Conservation (phyloP, 2,329 filamentous ascomycete species). For the Cyanodermella asteris region DNA sequence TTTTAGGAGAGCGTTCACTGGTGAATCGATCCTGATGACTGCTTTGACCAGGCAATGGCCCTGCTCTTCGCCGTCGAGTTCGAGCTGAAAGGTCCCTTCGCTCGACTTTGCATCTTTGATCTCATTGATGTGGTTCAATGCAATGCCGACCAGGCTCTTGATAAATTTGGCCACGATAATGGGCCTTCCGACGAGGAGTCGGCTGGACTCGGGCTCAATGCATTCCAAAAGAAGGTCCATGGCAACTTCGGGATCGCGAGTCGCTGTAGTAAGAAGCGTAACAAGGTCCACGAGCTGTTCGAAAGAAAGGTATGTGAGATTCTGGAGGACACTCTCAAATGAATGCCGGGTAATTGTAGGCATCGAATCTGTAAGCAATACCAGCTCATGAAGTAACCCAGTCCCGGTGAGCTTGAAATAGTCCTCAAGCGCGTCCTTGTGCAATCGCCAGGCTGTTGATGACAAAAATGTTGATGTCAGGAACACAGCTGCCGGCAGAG, state of each 20-base stretch:
- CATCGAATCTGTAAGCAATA: background rate
- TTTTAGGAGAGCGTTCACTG: too few species aligned
- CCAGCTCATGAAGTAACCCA: too few species aligned
- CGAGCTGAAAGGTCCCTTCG: constrained; percentile 1
- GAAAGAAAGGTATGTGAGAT: constrained; percentile 11
- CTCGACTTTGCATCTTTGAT: constrained; percentile 8
- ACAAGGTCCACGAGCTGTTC: constrained; percentile 12
- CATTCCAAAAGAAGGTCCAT: constrained; percentile 14
- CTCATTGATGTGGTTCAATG: constrained; percentile 20
- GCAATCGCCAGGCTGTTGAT: too few species aligned
- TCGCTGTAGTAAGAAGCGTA: constrained; percentile 14
- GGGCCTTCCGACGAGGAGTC: constrained; percentile 12
- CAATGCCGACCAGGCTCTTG: constrained; percentile 16
- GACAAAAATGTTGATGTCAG: too few species aligned
- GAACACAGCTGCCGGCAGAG: too few species aligned
- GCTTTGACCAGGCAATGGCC: too few species aligned
- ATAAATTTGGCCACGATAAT: constrained; percentile 13
- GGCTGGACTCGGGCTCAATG: constrained; percentile 14
- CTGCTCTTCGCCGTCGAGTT: background rate
- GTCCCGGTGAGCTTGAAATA: too few species aligned
- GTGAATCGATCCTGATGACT: too few species aligned
- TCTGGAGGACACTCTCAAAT: constrained; percentile 10
- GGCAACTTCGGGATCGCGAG: constrained; percentile 13
- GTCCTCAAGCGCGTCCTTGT: too few species aligned
- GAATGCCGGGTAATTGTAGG: too few species aligned